A percentile compares a stretch with the other conserved stretches of the same genome.
Evolutionary conservation across 805 yeast genomes (phyloP).

Genomic region (Yamadazyma sp.): DNA sequence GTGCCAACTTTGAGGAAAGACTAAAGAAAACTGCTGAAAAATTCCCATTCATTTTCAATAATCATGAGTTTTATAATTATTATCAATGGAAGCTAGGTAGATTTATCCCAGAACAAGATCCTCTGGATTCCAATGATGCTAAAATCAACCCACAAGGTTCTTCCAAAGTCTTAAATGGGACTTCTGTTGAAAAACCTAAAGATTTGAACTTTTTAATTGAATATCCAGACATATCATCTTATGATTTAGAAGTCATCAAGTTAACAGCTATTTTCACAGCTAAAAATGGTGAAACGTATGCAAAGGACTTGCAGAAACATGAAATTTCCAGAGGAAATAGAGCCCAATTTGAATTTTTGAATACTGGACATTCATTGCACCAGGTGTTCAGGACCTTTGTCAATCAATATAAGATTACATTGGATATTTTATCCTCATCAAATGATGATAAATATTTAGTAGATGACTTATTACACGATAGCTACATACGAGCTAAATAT

Average conservation of each 20-base stretch:
- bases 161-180: too few species aligned
- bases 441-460: conserved; percentile 10
- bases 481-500: conserved; percentile 58
- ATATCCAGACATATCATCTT: conserved; percentile 45
- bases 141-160: background rate
- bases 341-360: conserved; percentile 67
- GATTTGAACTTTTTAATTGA: conserved; percentile 24
- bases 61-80: conserved; percentile 55
- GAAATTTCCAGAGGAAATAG: conserved; percentile 33
- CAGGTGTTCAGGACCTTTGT: conserved; percentile 46
- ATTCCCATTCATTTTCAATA: conserved; percentile 60
- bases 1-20: conserved; percentile 59
- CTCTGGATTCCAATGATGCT: background rate
- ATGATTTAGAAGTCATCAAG: conserved; percentile 69
- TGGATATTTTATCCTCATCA: conserved; percentile 17
- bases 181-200: conserved; percentile 13
- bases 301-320: conserved; percentile 31
- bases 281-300: conserved; percentile 49
- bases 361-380: conserved; percentile 58
- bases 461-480: conserved; percentile 40
- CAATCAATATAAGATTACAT: conserved; percentile 48
- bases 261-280: conserved; percentile 70
- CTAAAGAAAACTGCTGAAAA: conserved; percentile 50
- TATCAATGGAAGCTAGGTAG: conserved; percentile 46
- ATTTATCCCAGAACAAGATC: too few species aligned